Percentiles rank a stretch among this genome's conserved stretches.
phyloP scores from a whole-genome alignment of 768 basidiomycete genomes.

The Kwoniella bestiolae region DNA sequence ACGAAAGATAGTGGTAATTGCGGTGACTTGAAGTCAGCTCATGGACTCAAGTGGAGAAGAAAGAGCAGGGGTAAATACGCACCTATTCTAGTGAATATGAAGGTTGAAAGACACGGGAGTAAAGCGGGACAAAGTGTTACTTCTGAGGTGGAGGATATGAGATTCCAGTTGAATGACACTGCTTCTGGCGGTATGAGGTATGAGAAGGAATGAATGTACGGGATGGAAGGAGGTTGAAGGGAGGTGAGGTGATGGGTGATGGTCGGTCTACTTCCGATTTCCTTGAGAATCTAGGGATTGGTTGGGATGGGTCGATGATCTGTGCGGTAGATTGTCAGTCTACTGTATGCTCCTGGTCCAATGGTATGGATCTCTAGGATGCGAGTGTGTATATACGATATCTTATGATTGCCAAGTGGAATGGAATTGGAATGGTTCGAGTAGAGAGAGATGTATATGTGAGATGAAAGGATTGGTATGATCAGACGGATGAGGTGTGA shows the following conservation, averaged over 20 bases:
- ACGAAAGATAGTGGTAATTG: not conserved
- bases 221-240: not conserved
- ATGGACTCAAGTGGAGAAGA: not conserved
- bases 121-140: slow-evolving; percentile 6
- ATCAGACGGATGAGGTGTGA: no score
- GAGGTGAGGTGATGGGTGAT: not conserved
- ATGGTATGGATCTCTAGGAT: no score
- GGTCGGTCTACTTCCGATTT: not conserved
- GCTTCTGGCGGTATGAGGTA: no score
- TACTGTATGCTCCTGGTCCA: no score
- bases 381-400: no score
- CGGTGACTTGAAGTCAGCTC: not conserved
- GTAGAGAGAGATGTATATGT: not conserved
- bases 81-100: slow-evolving; percentile 1
- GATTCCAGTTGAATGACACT: no score
- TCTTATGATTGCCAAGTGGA: no score
- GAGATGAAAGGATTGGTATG: not conserved
- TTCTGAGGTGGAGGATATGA: no score
- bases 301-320: not conserved
- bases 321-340: not conserved
- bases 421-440: not conserved
- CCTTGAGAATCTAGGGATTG: not conserved
- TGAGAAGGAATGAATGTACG: no score
- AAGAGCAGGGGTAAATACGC: not conserved
- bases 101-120: not conserved